Conservation (phyloP, 2,329 filamentous ascomycete genomes). For the Phaeoacremonium minimum region DNA sequence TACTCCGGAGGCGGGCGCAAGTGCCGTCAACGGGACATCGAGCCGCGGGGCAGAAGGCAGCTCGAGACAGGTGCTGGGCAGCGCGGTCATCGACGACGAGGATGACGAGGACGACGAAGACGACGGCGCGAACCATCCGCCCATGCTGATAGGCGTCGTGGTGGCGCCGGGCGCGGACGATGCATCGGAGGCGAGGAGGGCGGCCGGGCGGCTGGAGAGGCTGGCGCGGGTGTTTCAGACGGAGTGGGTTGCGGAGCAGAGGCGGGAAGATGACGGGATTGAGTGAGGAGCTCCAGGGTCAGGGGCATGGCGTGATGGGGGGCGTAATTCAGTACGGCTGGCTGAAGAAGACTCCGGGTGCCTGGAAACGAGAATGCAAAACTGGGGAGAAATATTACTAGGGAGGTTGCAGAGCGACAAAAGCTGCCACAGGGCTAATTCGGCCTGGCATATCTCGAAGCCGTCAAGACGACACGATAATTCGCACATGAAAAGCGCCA, state of each 20-base stretch:
- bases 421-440: no score
- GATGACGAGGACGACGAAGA: constrained; percentile 7
- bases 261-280: not conserved
- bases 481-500: no score
- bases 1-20: no score
- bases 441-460: no score
- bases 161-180: constrained; percentile 44
- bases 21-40: not conserved
- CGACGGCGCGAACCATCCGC: constrained; percentile 30
- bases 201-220: constrained; percentile 47
- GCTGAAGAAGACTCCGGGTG: no score
- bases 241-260: constrained; percentile 39
- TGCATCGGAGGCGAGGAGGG: constrained; percentile 45
- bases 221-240: constrained; percentile 51
- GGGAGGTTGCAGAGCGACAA: no score
- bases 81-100: not conserved
- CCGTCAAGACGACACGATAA: no score
- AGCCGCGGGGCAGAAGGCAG: not conserved
- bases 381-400: no score
- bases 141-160: constrained; percentile 51
- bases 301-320: constrained; percentile 1
- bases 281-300: no score
- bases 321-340: not conserved
- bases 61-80: not conserved
- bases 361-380: no score